A percentile compares a stretch with the other conserved stretches of the same genome.
Conservation (phyloP, 2,329 filamentous ascomycete genomes). For the Alternaria burnsii region DNA sequence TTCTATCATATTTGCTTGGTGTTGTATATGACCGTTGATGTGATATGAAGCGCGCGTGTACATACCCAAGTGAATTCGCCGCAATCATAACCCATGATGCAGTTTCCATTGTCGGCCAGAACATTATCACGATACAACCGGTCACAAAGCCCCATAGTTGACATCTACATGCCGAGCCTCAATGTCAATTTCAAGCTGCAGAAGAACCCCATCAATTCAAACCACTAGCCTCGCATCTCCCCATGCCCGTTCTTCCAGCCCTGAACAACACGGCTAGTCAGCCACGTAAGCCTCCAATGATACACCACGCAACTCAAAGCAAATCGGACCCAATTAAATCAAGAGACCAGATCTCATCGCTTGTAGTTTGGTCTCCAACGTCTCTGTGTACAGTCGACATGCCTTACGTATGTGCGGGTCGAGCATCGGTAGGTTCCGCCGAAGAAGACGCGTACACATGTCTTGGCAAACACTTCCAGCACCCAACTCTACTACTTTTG, state of each 20-base stretch:
- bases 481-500: not conserved
- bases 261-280: not conserved
- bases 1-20: not conserved
- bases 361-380: not conserved
- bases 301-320: not conserved
- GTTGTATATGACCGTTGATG: not conserved
- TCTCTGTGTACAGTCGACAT: too few relatives aligned
- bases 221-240: not conserved
- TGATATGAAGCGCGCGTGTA: too few relatives aligned
- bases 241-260: not conserved
- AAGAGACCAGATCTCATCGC: not conserved
- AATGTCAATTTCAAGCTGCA: too few relatives aligned
- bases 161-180: too few relatives aligned
- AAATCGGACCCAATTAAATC: not conserved
- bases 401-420: slow-evolving; percentile 3
- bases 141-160: too few relatives aligned
- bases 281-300: slow-evolving; percentile 3
- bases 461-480: slow-evolving; percentile 1
- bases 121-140: too few relatives aligned
- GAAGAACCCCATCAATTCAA: not conserved
- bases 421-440: not conserved
- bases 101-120: not conserved
- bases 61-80: too few relatives aligned
- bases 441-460: slow-evolving; percentile 1
- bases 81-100: too few relatives aligned